phyloP scores from a whole-genome alignment of 2,329 filamentous ascomycete genomes.

The Monascus ruber region DNA sequence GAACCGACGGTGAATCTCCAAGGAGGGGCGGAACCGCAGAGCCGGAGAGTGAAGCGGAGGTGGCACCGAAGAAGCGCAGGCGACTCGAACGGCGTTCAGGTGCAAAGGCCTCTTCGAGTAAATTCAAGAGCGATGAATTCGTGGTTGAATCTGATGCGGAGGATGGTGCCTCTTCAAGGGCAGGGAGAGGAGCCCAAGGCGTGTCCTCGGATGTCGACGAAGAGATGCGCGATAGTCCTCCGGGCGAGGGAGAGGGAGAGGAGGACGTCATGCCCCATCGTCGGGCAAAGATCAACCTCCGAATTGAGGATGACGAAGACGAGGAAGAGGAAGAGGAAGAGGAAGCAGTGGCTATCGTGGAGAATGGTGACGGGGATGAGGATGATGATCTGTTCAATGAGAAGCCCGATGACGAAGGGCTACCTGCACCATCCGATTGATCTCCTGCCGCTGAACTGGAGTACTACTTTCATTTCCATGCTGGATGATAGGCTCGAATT shows the following conservation, averaged over 20 bases:
- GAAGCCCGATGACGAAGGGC: constrained; percentile 15
- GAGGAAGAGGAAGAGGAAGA: constrained; percentile 31
- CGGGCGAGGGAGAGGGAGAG: constrained; percentile 29
- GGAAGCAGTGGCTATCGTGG: constrained; percentile 24
- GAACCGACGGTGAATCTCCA: constrained; percentile 21
- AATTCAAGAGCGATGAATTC: constrained; percentile 79
- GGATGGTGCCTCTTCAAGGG: constrained; percentile 26
- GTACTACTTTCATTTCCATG: too few species aligned
- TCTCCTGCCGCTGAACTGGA: too few species aligned
- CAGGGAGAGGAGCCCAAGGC: neutral
- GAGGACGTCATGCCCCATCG: constrained; percentile 21
- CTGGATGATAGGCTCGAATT: too few species aligned
- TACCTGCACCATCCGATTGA: too few species aligned
- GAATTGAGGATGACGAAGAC: constrained; percentile 29
- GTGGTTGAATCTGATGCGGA: constrained; percentile 60
- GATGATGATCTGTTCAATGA: constrained; percentile 29
- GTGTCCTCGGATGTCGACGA: constrained; percentile 13
- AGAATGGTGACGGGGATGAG: constrained; percentile 11
- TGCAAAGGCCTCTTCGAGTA: constrained; percentile 36
- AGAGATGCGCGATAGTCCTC: constrained; percentile 15
- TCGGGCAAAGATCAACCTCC: constrained; percentile 20
- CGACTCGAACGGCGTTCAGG: constrained; percentile 44
- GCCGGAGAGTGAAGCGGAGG: constrained; percentile 24
- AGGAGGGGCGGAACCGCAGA: constrained; percentile 17
- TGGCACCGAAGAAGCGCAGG: constrained; percentile 46